Conservation (phyloP, 345 rosid genomes). For the Limnanthes douglasii region DNA sequence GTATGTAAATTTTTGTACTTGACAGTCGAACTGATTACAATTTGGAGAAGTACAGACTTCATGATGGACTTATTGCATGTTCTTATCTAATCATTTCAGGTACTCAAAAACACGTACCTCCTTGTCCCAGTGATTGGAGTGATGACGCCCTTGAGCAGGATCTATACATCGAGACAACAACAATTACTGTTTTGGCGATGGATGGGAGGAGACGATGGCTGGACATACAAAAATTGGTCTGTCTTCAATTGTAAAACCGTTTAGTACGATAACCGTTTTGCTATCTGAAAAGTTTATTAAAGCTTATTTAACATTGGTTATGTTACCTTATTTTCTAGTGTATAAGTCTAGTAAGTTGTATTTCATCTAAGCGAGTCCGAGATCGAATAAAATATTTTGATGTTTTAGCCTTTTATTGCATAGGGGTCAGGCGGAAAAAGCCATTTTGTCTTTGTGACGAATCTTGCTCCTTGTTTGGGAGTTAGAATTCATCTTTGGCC, state of each 20-base stretch:
- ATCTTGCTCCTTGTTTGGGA: constrained; percentile 90
- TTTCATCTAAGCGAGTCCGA: constrained; percentile 2
- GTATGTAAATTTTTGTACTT: too few species aligned
- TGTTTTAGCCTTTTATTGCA: constrained; percentile 6
- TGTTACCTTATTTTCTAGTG: neutral
- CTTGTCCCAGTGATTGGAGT: constrained; percentile 65
- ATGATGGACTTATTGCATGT: neutral
- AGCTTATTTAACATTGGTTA: too few species aligned
- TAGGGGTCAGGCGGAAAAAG: constrained; percentile 76
- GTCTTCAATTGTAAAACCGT: too few species aligned
- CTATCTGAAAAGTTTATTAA: too few species aligned
- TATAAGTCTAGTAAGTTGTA: constrained; percentile 2
- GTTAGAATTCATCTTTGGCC: constrained; percentile 95
- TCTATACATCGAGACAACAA: constrained; percentile 60
- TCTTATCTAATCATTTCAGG: constrained; percentile 25
- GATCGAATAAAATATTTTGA: constrained; percentile 12
- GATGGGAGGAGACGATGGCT: constrained; percentile 98
- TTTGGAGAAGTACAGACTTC: neutral
- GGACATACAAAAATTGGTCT: constrained; percentile 77
- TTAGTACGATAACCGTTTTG: too few species aligned
- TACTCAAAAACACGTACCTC: constrained; percentile 27
- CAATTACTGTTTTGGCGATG: constrained; percentile 95
- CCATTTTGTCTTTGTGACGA: constrained; percentile 87
- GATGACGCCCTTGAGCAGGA: constrained; percentile 90
- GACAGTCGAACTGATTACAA: neutral